These are phyloP conservation scores for Calonectria hawksworthii DNA, from an alignment of 2,329 filamentous ascomycete species.

Conservation along the genomic window DNA sequence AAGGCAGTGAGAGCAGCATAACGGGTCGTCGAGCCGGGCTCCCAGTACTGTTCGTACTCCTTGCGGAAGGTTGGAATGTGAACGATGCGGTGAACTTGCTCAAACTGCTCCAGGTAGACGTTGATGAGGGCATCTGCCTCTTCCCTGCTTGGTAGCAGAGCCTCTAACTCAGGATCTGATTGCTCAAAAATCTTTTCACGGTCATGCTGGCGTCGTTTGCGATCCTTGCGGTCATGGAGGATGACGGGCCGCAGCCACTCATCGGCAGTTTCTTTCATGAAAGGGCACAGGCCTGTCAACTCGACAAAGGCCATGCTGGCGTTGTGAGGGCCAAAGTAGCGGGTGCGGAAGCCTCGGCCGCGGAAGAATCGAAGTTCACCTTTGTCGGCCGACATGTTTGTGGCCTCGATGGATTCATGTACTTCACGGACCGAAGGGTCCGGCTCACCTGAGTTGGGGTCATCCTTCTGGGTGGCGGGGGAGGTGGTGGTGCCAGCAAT, in stretches of 20 bases:
- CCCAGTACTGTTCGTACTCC: slow-evolving; percentile 70
- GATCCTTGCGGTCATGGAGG: slow-evolving; percentile 68
- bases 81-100: slow-evolving; percentile 69
- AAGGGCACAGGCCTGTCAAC: slow-evolving; percentile 69
- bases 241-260: slow-evolving; percentile 73
- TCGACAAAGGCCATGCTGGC: slow-evolving; percentile 73
- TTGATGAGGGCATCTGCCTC: slow-evolving; percentile 64
- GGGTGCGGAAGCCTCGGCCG: slow-evolving; percentile 71
- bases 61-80: slow-evolving; percentile 71
- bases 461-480: slow-evolving; percentile 62
- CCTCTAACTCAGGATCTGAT: slow-evolving; percentile 64
- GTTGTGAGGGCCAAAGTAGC: slow-evolving; percentile 73
- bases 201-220: slow-evolving; percentile 65
- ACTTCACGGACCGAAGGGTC: slow-evolving; percentile 53
- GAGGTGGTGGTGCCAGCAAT: slow-evolving; percentile 60
- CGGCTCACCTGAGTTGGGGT: slow-evolving; percentile 50
- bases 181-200: slow-evolving; percentile 64
- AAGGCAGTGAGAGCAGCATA: slow-evolving; percentile 69
- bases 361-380: slow-evolving; percentile 71
- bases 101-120: slow-evolving; percentile 68
- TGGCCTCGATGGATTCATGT: slow-evolving; percentile 57
- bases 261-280: slow-evolving; percentile 74
- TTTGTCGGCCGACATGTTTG: slow-evolving; percentile 59
- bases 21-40: slow-evolving; percentile 56
- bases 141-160: slow-evolving; percentile 62